Base-by-base conservation (phyloP, 2,329 filamentous ascomycete genomes). In the Davidsoniella neocaledoniae region DNA sequence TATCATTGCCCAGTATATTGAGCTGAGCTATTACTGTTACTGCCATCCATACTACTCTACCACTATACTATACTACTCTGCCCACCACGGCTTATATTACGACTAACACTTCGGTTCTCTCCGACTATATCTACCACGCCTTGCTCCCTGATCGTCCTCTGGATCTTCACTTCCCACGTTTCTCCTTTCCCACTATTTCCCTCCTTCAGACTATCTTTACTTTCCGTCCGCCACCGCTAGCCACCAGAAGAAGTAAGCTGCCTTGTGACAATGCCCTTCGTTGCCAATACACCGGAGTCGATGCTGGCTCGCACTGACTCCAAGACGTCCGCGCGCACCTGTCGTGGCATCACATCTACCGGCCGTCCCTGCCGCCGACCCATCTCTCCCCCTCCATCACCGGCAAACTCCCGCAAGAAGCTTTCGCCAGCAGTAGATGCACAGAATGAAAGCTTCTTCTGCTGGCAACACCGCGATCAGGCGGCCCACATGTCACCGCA, bases 401-500 rank as follows among this genome's bases (percentile, higher is more conserved):
- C 45, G 29, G 16, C 56, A 25, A 49, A 9, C 41, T 48, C 38
- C 37, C 48, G 48, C 49, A 45, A 46, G 48, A 50, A 52, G 50
- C n/a, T 40, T 14, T 8, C 49, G 16, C 29, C 38, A 17, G 17
- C 42, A 16, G 10, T 23, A 58, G 19, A 57, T 54, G 5, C 65
- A 68, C 49, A 39, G 72, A 77, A 53, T 71, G 73, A 77, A 54
- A 70, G 66, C n/a, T 74, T 81, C 46, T 95, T 87, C 66, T 96
- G 90, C 69, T 94, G 85, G 83, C 87, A 95, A 63, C 91, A 98
- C 68, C 88, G 85, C 61, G 86, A 91, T 51, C 91, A 98, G 64
- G 86, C 86, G 50, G 60, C 62, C 56, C 49, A 51, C 37, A 58
- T 62, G 51, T 69, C 71, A 7, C 62, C 69, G 2, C 62, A 62